Evolutionary conservation across 108 stramenopile species (phyloP).

Genomic region (Cyclotella distinguenda): DNA sequence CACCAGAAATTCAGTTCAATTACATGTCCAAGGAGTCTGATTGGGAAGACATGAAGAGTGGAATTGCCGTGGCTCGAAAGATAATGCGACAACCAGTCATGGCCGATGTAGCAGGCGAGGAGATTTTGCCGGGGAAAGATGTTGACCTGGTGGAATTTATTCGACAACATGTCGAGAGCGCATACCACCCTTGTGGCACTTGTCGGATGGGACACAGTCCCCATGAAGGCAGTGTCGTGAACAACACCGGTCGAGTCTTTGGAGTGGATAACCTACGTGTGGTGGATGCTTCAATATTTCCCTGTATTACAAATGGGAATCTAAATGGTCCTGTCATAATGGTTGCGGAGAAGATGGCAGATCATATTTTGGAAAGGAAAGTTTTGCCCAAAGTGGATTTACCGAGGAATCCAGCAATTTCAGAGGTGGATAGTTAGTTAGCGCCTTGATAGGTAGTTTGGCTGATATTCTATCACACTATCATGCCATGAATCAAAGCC

Average conservation of each 20-base stretch:
- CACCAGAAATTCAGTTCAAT: slow-evolving; percentile 11
- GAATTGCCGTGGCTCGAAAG: slow-evolving; percentile 1
- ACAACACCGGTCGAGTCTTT: slow-evolving; percentile 20
- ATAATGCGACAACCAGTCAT: slow-evolving; percentile 2
- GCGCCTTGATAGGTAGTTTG: too few species aligned
- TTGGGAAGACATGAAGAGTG: slow-evolving; percentile 12
- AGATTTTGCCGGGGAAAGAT: slow-evolving; percentile 9
- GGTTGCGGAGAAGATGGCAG: slow-evolving; percentile 22
- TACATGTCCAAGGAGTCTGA: slow-evolving; percentile 15
- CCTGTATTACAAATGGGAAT: slow-evolving; percentile 19
- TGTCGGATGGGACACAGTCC: slow-evolving; percentile 32
- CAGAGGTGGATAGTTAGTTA: too few species aligned
- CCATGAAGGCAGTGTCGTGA: slow-evolving; percentile 40
- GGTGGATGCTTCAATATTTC: slow-evolving; percentile 44
- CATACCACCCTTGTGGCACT: slow-evolving; percentile 30
- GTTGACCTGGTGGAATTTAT: slow-evolving; percentile 26
- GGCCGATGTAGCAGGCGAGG: slow-evolving; percentile 11
- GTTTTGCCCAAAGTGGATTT: too few species aligned
- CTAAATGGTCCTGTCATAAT: slow-evolving; percentile 29
- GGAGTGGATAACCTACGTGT: slow-evolving; percentile 37
- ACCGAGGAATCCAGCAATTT: too few species aligned
- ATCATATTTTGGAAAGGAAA: slow-evolving; percentile 10
- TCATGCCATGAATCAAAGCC: too few species aligned
- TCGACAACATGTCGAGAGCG: slow-evolving; percentile 16
- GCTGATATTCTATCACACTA: too few species aligned